phyloP scores from a whole-genome alignment of 2,329 filamentous ascomycete genomes.

The Triangularia verruculosa region DNA sequence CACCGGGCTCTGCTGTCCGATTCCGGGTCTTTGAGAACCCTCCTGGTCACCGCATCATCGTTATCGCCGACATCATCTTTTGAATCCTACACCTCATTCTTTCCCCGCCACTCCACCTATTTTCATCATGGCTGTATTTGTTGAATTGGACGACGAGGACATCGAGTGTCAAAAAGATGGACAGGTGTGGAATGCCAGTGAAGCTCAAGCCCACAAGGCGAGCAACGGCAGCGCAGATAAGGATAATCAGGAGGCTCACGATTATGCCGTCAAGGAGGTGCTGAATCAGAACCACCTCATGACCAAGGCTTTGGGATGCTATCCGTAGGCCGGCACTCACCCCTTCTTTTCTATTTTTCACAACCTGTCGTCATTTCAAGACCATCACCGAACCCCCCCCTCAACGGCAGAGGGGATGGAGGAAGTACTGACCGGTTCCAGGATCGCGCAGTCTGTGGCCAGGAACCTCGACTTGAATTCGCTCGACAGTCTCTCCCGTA shows the following conservation, averaged over 20 bases:
- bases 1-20: background rate
- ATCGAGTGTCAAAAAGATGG: conserved; percentile 29
- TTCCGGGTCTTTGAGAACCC: background rate
- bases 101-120: background rate
- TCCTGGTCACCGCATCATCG: background rate
- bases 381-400: conserved; percentile 14
- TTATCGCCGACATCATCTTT: conserved; percentile 1
- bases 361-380: conserved; percentile 14
- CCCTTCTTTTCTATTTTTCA: conserved; percentile 23
- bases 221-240: background rate
- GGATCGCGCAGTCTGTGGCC: conserved; percentile 73
- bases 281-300: conserved; percentile 58
- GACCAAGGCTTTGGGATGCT: conserved; percentile 62
- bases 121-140: conserved; percentile 35
- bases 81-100: background rate
- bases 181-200: conserved; percentile 11
- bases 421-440: conserved; percentile 39
- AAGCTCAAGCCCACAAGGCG: conserved; percentile 14
- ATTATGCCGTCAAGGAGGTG: conserved; percentile 36
- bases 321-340: conserved; percentile 57
- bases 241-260: conserved; percentile 19
- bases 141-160: conserved; percentile 35
- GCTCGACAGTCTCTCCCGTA: conserved; percentile 76
- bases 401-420: conserved; percentile 5
- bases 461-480: conserved; percentile 81